Evolutionary conservation across 495 filamentous ascomycete genomes (phyloP), one percentile per base, ranked within the genome.

Genomic region (Aspergillus sclerotiicarbonarius): DNA sequence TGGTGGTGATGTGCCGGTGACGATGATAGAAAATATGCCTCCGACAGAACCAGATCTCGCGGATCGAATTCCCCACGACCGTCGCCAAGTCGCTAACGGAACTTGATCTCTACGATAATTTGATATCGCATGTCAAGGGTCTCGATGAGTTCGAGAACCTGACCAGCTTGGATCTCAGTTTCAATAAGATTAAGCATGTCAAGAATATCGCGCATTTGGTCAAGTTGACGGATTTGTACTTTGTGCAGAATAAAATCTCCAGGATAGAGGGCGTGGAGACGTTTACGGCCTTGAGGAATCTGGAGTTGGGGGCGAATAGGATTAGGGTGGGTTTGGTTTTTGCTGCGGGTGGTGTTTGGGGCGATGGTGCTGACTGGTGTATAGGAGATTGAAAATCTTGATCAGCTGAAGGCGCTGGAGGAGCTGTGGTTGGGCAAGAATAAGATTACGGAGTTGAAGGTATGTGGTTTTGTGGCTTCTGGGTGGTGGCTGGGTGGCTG

Each of bases 161-260:
- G 18, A 90, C 80, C 13, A 89, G 78, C 54, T 82, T 99, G 49
- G 94, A 99, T 68, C 78, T 99, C 37, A 93, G 90, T 66, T 99
- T 96, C 84, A 99, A 99, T 74, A 97, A 96, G 77, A 93, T 99
- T 76, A 97, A 96, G 71, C 92, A 98, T 69, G 96, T 99, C 80
- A 95, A 95, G 76, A 84, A 91, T 66, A 73, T 98, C 64, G 79
- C 83, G 39, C 90, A 95, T 69, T 79, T 98, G 21, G 84, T 74
- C 12, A 84, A 91, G 37, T 78, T 98, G 53, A 89, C 80, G 61
- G 91, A 97, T 64, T 69, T 99, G 6, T 99, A 88, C 72, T 92
- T 99, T 63, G 90, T 97, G 46, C 89, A 97, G 67, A 99, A 99
- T 74, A 93, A 90, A 69, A 96, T 99, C 64, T 79, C 76, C 32